Conservation (phyloP, 129 eudicot species). For the Deinandra increscens region DNA sequence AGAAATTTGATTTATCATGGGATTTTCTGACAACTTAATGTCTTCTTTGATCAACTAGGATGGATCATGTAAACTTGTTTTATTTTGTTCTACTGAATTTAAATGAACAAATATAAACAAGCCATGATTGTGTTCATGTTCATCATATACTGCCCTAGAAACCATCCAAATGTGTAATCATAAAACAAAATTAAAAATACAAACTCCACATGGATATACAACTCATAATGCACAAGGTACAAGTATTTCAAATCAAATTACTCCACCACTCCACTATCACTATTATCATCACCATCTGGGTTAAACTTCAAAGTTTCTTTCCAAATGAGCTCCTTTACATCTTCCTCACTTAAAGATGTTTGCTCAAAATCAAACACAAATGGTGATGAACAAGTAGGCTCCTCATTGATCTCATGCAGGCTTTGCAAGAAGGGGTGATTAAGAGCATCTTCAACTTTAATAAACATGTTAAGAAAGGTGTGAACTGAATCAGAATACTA, state of each 20-base stretch:
- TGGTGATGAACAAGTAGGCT: constrained; percentile 76
- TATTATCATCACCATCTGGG: constrained; percentile 40
- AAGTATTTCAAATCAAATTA: neutral
- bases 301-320: constrained; percentile 62
- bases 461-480: constrained; percentile 7
- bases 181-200: neutral
- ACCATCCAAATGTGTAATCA: too few species aligned
- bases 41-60: too few species aligned
- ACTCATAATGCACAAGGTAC: constrained; percentile 15
- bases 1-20: too few species aligned
- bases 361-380: constrained; percentile 82
- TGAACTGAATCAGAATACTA: constrained; percentile 11
- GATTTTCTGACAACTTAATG: too few species aligned
- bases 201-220: neutral
- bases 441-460: constrained; percentile 74
- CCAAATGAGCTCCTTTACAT: constrained; percentile 85
- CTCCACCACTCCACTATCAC: neutral
- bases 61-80: too few species aligned
- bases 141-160: too few species aligned
- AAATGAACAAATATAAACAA: too few species aligned
- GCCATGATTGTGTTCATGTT: too few species aligned
- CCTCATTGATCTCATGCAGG: constrained; percentile 90
- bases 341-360: constrained; percentile 67
- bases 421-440: constrained; percentile 72
- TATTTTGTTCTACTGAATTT: too few species aligned